Conservation (phyloP, 2,329 filamentous ascomycete species). For the Calonectria henricotiae region DNA sequence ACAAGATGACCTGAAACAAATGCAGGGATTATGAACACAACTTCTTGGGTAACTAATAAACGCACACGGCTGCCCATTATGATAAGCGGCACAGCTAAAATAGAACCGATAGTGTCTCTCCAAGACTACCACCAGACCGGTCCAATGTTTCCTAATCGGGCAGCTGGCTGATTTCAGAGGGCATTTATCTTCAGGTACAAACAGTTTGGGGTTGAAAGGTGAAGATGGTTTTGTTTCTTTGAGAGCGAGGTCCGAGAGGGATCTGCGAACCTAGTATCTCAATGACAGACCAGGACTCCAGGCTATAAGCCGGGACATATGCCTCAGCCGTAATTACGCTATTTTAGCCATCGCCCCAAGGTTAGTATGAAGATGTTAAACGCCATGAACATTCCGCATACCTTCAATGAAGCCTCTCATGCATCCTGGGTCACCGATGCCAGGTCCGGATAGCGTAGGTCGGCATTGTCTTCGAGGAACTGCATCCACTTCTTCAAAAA, state of each 20-base stretch:
- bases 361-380: background rate
- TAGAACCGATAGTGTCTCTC: conserved; percentile 22
- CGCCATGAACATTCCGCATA: conserved; percentile 7
- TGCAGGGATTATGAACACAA: conserved; percentile 45
- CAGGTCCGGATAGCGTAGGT: conserved; percentile 89
- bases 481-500: conserved; percentile 95
- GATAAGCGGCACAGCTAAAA: conserved; percentile 35
- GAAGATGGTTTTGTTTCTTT: conserved; percentile 3
- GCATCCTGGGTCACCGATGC: conserved; percentile 55
- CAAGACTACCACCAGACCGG: conserved; percentile 19
- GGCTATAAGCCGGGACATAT: conserved; percentile 25
- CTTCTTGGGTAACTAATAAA: conserved; percentile 44
- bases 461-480: conserved; percentile 90
- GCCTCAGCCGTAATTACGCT: conserved; percentile 7
- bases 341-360: conserved; percentile 19
- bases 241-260: conserved; percentile 17
- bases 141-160: conserved; percentile 23
- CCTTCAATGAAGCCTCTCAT: conserved; percentile 30
- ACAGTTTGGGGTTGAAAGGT: background rate
- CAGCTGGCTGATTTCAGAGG: conserved; percentile 1
- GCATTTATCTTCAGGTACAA: background rate
- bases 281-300: conserved; percentile 17
- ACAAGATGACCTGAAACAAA: conserved; percentile 52
- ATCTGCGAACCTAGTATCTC: conserved; percentile 1
- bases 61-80: conserved; percentile 31